A percentile compares a stretch with the other conserved stretches of the same genome.
These are phyloP conservation scores for Pleurostoma richardsiae DNA, from an alignment of 2,329 filamentous ascomycete species.

Conservation along the genomic window DNA sequence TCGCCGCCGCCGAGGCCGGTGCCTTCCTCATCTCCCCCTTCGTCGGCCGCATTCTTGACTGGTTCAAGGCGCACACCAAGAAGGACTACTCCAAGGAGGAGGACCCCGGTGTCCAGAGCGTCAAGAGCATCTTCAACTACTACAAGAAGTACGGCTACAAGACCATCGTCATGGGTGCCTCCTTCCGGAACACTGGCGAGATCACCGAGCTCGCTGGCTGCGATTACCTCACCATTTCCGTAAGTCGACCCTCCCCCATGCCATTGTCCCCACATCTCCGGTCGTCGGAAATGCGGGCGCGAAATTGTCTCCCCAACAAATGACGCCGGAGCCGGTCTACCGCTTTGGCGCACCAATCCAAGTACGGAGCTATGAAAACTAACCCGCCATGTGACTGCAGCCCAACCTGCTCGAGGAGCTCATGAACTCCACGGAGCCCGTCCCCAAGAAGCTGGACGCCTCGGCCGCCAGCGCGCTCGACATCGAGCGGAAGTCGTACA, in stretches of 20 bases:
- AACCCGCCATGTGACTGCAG: constrained; percentile 29
- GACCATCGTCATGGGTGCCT: constrained; percentile 99
- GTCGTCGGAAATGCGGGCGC: background rate
- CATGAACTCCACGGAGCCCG: constrained; percentile 71
- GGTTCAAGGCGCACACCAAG: constrained; percentile 96
- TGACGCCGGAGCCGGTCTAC: no score
- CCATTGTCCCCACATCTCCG: background rate
- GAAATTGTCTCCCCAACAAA: background rate
- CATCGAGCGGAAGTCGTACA: constrained; percentile 85
- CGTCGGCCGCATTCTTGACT: constrained; percentile 98
- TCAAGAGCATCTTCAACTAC: constrained; percentile 97
- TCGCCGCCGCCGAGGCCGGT: constrained; percentile 89
- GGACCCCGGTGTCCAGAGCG: constrained; percentile 93
- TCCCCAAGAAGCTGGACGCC: constrained; percentile 91
- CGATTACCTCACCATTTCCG: constrained; percentile 97
- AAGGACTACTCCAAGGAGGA: constrained; percentile 86
- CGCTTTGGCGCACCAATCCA: no score
- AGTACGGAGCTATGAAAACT: no score
- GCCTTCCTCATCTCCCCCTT: constrained; percentile 99
- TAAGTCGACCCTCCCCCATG: constrained; percentile 38
- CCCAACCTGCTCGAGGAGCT: constrained; percentile 93
- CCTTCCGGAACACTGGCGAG: constrained; percentile 93
- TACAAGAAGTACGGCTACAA: constrained; percentile 99
- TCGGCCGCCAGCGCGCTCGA: constrained; percentile 59
- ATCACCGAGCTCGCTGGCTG: constrained; percentile 98